Evolutionary conservation across 805 yeast species (phyloP).

Genomic region (Ogataea pini): DNA sequence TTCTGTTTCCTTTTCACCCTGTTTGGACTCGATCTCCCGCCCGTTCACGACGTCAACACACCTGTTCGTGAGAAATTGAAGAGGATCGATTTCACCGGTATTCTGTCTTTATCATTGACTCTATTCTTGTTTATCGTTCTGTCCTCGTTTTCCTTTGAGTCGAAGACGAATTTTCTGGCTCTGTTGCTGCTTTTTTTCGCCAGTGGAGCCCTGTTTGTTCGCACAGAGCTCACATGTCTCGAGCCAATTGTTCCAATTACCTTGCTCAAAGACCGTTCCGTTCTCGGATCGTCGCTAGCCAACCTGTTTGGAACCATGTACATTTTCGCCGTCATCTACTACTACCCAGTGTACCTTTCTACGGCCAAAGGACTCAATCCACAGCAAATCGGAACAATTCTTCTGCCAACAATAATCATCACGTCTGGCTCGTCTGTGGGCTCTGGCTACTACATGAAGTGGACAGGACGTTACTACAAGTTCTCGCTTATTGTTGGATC

Average conservation of each 20-base stretch:
- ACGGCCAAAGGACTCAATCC: conserved; percentile 56
- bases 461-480: conserved; percentile 58
- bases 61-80: conserved; percentile 47
- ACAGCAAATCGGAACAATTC: conserved; percentile 57
- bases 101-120: conserved; percentile 33
- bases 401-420: conserved; percentile 61
- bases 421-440: conserved; percentile 61
- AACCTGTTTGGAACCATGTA: conserved; percentile 61
- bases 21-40: conserved; percentile 47
- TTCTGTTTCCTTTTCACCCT: conserved; percentile 39
- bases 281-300: conserved; percentile 62
- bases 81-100: conserved; percentile 53
- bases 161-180: conserved; percentile 43
- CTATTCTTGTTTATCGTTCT: conserved; percentile 36
- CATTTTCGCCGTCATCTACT: conserved; percentile 48
- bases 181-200: conserved; percentile 7
- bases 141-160: conserved; percentile 44
- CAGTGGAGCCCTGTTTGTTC: conserved; percentile 17
- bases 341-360: conserved; percentile 61
- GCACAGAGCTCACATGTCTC: conserved; percentile 23
- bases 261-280: conserved; percentile 56
- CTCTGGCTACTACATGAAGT: conserved; percentile 64
- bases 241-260: conserved; percentile 66
- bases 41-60: conserved; percentile 20
- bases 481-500: conserved; percentile 46